Evolutionary conservation across 2,329 filamentous ascomycete genomes (phyloP), one percentile per base, ranked within the genome.

Genomic region (Didymella arachidicola): DNA sequence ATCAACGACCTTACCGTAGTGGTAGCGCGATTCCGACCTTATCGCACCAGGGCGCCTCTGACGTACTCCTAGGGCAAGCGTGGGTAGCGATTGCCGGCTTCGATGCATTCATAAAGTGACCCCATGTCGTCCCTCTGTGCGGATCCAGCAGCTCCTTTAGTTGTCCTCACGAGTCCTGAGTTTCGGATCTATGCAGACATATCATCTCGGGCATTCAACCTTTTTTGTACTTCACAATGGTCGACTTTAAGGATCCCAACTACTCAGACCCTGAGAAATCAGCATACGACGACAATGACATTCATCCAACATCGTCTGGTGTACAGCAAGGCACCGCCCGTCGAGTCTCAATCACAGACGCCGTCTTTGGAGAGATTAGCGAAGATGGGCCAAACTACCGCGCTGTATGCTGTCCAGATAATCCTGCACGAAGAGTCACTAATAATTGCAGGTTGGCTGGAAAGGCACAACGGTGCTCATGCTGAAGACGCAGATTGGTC

Each of bases 371-470:
- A 30, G 78, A 78, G 25, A 62, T 71, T 11, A 65, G 56, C 1
- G 68, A 71, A 45, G 70, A 68, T 54, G 79, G 84, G 38, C 87
- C 87, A 1, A 85, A 87, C 63, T 87, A 89, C 70, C 66, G 91
- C 26, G 62, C 60, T 47, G 67, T 69, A 62, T 41, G 69, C 62
- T 53, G 14, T 8, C 4, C 14, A 1, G 2, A 41, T 18, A 16
- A 12, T 11, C 12, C 3, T 25, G 10, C 22, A 19, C 30, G 27
- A 34, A n/a, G 89, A 76, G 26, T 8, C 27, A 30, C n/a, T 45
- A 25, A 48, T 4, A 14, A 14, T 10, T 26, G 22, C 16, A 73
- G 70, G 69, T 72, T 22, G 70, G 69, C 4, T 71, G 66, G 67
- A 59, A 66, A 44, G 70, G 66, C 1, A 70, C 70, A 0, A 52